Conservation (phyloP, 192 early-diverging fungal genomes). For the Cladochytrium replicatum region DNA sequence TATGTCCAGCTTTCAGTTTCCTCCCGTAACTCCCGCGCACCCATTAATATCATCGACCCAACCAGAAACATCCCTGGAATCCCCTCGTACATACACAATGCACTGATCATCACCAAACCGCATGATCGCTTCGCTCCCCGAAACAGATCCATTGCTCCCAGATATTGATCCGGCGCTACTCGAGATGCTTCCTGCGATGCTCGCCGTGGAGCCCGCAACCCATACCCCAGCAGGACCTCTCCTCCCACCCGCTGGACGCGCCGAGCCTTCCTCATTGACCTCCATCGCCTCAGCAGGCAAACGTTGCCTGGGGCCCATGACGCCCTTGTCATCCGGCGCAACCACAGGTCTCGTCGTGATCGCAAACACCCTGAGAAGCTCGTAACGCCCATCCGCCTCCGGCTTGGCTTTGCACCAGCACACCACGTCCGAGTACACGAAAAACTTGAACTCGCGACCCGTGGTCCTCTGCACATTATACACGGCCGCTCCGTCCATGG, state of each 20-base stretch:
- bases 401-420: conserved; percentile 32
- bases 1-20: background rate
- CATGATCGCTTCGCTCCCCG: conserved; percentile 19
- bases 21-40: conserved; percentile 5
- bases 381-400: conserved; percentile 2
- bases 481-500: conserved; percentile 15
- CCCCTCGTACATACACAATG: conserved; percentile 30
- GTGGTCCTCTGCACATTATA: conserved; percentile 14
- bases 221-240: background rate
- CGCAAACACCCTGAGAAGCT: background rate
- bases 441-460: conserved; percentile 26
- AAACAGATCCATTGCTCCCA: background rate
- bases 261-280: conserved; percentile 1
- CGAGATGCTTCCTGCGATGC: background rate
- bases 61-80: conserved; percentile 13
- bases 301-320: conserved; percentile 3
- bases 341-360: background rate
- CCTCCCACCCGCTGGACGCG: background rate
- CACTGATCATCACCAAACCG: conserved; percentile 23
- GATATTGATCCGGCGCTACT: background rate
- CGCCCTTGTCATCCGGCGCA: conserved; percentile 8
- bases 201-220: background rate
- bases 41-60: conserved; percentile 25
- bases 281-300: conserved; percentile 9
- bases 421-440: conserved; percentile 36